phyloP scores from a whole-genome alignment of 2,329 filamentous ascomycete species.

The Colletotrichum sp. region DNA sequence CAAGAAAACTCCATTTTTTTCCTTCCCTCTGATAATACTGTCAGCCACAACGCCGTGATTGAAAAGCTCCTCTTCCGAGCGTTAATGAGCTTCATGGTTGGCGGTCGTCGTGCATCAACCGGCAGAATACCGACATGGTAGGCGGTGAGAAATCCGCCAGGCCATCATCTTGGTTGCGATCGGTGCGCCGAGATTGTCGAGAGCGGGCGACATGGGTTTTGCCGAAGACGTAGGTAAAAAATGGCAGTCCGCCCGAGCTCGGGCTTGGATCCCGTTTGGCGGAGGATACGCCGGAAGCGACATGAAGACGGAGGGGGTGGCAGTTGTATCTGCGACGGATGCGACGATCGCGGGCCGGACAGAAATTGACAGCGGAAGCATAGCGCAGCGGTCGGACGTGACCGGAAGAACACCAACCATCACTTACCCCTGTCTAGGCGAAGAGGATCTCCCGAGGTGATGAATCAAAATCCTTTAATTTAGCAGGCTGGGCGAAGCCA shows the following conservation, averaged over 20 bases:
- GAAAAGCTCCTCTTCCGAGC: not conserved
- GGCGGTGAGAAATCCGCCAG: not conserved
- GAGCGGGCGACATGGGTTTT: not conserved
- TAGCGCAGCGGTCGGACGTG: not conserved
- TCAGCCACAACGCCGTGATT: not conserved
- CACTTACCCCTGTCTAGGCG: not conserved
- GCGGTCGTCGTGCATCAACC: not conserved
- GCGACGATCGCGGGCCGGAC: conserved; percentile 11
- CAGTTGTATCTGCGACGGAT: conserved; percentile 14
- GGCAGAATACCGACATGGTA: not conserved
- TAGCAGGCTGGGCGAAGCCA: not conserved
- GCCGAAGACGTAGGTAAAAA: not conserved
- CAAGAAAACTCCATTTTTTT: too few relatives aligned
- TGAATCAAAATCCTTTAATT: not conserved
- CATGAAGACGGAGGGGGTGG: not conserved
- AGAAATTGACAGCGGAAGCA: conserved; percentile 6
- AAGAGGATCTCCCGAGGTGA: not conserved
- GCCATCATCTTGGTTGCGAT: not conserved
- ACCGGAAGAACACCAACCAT: not conserved
- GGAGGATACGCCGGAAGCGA: conserved; percentile 4
- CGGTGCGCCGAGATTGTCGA: not conserved
- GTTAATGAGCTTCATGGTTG: too few relatives aligned
- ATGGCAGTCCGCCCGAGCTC: not conserved
- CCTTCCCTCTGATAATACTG: too few relatives aligned
- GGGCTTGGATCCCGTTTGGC: not conserved